Base-by-base conservation (phyloP, 2,329 filamentous ascomycete species). In the Xylaria polymorpha region DNA sequence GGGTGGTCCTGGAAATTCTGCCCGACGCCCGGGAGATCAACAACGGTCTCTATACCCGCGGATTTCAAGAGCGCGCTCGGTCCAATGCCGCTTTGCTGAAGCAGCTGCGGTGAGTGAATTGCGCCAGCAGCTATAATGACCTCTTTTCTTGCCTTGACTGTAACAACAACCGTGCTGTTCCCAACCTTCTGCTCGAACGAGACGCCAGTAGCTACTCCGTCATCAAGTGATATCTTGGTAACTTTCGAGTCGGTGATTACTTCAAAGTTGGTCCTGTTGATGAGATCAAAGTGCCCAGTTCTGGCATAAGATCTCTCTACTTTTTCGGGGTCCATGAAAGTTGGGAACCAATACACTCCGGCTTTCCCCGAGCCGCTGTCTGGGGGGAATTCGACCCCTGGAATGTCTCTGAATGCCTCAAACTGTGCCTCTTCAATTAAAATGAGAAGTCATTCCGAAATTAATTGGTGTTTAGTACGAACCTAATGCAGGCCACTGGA, bases 1-100 rank as follows among this genome's bases (percentile, higher is more conserved):
- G 77, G 75, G 61, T 86, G 84, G 69, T 86, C 84, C 68, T 85
- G 84, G 66, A 85, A 83, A 68, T 85, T 83, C 60, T 83, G 79
- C 4, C 85, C 85, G 3, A 87, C 84, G 3, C 82, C 82, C 4
- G 82, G 81, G 18, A 85, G 77, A 57, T 85, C 79, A 43, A 84
- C 77, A 6, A 81, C 66, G 1, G 78, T 76, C 8, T 80, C 76
- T 35, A 87, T 82, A 1, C 81, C 82, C 7, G 80, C 80, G 10
- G 77, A 75, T n/a, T 80, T 72, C 3, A 88, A 81, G 15, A 87
- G 74, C 22, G 79, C 76, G 8, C 76, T 77, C 12, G 82, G 80
- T 14, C 81, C 81, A 25, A 83, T 75, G 6, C 80, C 81, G 55
- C 79, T 81, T 18, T 77, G 76, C 71, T 81, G 77, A 29, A 82